phyloP scores from a whole-genome alignment of 768 basidiomycete species.

The Coprinopsis sp. region DNA sequence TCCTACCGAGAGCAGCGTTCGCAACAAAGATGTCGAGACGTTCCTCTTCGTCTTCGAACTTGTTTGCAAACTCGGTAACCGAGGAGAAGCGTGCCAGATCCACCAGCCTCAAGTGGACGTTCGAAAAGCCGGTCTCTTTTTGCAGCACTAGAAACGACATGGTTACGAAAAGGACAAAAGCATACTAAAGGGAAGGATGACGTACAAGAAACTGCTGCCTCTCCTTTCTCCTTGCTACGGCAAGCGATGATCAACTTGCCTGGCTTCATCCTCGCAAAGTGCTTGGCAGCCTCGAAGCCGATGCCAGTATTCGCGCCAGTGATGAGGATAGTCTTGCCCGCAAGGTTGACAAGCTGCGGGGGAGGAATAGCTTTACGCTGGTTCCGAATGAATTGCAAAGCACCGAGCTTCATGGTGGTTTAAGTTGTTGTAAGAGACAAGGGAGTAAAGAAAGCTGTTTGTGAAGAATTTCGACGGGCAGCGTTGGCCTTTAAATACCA shows the following conservation, averaged over 20 bases:
- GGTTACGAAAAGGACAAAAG: background rate
- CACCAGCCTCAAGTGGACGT: conserved; percentile 32
- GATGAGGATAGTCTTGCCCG: conserved; percentile 44
- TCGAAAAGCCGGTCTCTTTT: conserved; percentile 27
- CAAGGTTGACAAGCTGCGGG: conserved; percentile 32
- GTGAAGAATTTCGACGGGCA: too few species aligned
- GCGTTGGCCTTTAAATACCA: too few species aligned
- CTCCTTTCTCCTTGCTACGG: conserved; percentile 29
- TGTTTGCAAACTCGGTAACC: conserved; percentile 31
- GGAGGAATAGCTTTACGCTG: conserved; percentile 18
- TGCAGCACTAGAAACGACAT: conserved; percentile 15
- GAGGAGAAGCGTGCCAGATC: conserved; percentile 36
- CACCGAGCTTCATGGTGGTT: background rate
- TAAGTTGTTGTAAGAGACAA: too few species aligned
- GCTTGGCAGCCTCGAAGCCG: conserved; percentile 42
- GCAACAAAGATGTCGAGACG: conserved; percentile 41
- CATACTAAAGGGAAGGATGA: conserved; percentile 11
- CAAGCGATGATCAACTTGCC: conserved; percentile 34
- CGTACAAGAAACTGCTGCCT: conserved; percentile 32
- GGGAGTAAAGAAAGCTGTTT: too few species aligned
- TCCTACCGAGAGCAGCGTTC: conserved; percentile 32
- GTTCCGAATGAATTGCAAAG: background rate
- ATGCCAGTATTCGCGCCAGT: conserved; percentile 47
- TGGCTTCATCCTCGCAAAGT: conserved; percentile 41
- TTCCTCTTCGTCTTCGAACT: conserved; percentile 24